Conservation (phyloP, 2,329 filamentous ascomycete species). For the Nigrograna mackinnonii region DNA sequence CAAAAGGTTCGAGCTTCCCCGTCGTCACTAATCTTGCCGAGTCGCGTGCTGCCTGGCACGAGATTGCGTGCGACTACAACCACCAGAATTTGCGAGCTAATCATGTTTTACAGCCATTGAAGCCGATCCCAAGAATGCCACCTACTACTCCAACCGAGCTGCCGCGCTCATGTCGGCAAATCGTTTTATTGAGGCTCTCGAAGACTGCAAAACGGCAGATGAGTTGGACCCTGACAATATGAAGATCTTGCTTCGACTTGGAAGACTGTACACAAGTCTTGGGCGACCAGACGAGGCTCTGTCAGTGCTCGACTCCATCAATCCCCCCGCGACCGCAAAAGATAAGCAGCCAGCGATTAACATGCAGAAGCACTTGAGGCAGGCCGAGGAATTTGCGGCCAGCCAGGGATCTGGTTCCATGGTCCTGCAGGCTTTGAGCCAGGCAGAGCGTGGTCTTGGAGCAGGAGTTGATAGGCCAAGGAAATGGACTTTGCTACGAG, state of each 20-base stretch:
- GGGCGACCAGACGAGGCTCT: slow-evolving; percentile 88
- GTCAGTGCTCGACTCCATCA: slow-evolving; percentile 77
- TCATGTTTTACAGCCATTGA: slow-evolving; percentile 70
- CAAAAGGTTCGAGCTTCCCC: slow-evolving; percentile 71
- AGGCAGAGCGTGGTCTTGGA: slow-evolving; percentile 82
- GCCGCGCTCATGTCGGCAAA: slow-evolving; percentile 91
- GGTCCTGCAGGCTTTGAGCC: slow-evolving; percentile 88
- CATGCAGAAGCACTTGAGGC: slow-evolving; percentile 81
- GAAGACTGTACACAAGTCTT: slow-evolving; percentile 85
- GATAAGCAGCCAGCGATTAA: slow-evolving; percentile 81
- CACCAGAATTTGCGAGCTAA: slow-evolving; percentile 19
- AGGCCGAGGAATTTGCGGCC: slow-evolving; percentile 76
- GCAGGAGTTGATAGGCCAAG: slow-evolving; percentile 76
- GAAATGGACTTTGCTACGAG: slow-evolving; percentile 92
- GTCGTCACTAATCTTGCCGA: slow-evolving; percentile 8
- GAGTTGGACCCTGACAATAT: slow-evolving; percentile 83
- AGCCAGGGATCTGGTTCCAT: slow-evolving; percentile 83
- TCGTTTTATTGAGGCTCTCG: slow-evolving; percentile 77
- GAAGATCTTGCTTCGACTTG: slow-evolving; percentile 86
- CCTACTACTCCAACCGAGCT: slow-evolving; percentile 92
- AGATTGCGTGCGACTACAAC: slow-evolving; percentile 14
- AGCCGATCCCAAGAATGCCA: slow-evolving; percentile 80
- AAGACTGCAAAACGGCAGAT: slow-evolving; percentile 82
- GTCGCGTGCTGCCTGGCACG: slow-evolving; percentile 16
- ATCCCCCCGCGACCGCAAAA: slow-evolving; percentile 79